Base-by-base conservation (phyloP, 805 yeast genomes). In the Danielia oregonensis region DNA sequence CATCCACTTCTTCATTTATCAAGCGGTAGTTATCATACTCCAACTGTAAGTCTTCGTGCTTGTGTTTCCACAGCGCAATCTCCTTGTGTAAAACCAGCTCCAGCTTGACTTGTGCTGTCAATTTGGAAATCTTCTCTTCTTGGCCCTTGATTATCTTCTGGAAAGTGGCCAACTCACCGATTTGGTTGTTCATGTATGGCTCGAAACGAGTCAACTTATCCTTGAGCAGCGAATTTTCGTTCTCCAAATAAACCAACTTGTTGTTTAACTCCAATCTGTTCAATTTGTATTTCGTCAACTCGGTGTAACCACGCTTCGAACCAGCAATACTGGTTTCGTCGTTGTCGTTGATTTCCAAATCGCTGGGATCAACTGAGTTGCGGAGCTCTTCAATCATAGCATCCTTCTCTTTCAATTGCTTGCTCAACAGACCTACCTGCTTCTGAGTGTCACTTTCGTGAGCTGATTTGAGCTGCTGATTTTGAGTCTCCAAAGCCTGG, bases 101-200 rank as follows among this genome's bases (percentile, higher is more conserved):
- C 17, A 62, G 68, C 31, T 57, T 59, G 1, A 79, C 55, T 40
- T 70, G 68, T 3, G 41, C 33, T 12, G 67, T 52, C 43, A 76
- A 63, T 11, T 54, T 51, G 2, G 57, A 60, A 27, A 79, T 68
- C 42, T 66, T 58, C 3, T 55, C 59, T 35, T 73, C 74, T 55
- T 78, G 88, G 5, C 59, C 55, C 44, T 74, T 69, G 18, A 83
- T 68, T 16, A 82, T 51, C 13, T 63, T 58, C 48, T 81, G 82
- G 51, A 83, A 56, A 14, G 67, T 67, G 9, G 68, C 61, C 22
- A 79, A 59, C 36, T 78, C 77, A 7, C 71, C 54, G 36, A 79
- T 63, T 48, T 77, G 77, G 26, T 72, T 66, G 39, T 63, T 62
- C 61, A 79, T 68, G 31, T 78, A 61, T 3, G 78, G 70, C 46